Evolutionary conservation across 768 basidiomycete genomes (phyloP), one percentile per base, ranked within the genome.

Genomic region (Inosperma sp.): DNA sequence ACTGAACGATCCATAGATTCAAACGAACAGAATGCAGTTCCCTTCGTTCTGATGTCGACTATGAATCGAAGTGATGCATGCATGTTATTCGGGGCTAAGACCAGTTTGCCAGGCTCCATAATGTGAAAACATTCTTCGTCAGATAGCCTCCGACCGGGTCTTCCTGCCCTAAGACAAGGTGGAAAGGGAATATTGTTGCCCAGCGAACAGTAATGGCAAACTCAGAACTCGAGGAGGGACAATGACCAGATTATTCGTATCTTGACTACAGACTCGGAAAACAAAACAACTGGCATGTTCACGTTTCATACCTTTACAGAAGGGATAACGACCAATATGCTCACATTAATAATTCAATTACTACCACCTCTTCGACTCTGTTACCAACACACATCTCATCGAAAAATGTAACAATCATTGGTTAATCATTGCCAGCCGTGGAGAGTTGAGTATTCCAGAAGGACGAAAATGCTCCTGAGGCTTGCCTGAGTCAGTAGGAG

Each of bases 271-370:
- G 14, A 45, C 33, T 10, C 14, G 7, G 21, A n/a, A n/a, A n/a
- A n/a, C n/a, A 29, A 31, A 16, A 13, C n/a, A 30, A 36, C 27
- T 40, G 21, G 22, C 29, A 10, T 26, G n/a, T 13, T 16, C 19
- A 22, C 22, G 17, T n/a, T n/a, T n/a, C n/a, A n/a, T n/a, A 14
- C 17, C 13, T 29, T 17, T 14, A 17, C 39, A 91, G 88, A 88
- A 86, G 78, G 58, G 88, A 91, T 73, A 91, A 90, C 59, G 88
- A 91, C 71, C 87, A 89, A 58, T 91, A 91, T 61, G 75, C 79
- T 10, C 88, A 91, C 54, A 71, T 90, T 60, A 90, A 91, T 68
- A 92, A 91, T 65, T 75, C 84, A 0, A 69, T 88, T 92, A 89
- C 66, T 86, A 88, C 61, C 85, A 86, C 59, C 74, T 88, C 50